Conservation (phyloP, 2,329 filamentous ascomycete genomes). For the Aphanocladium album region DNA sequence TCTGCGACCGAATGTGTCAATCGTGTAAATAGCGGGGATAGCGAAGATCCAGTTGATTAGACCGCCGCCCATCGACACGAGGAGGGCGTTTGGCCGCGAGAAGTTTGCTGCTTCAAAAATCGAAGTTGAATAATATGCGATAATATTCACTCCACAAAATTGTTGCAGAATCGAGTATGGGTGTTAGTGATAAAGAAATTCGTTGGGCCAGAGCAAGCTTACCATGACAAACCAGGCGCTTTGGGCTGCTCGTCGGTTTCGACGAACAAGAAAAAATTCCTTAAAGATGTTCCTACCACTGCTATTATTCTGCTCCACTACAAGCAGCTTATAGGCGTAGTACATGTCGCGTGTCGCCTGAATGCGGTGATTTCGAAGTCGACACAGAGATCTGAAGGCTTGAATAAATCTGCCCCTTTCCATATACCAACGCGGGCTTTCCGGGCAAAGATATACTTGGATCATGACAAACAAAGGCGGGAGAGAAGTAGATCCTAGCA, state of each 20-base stretch:
- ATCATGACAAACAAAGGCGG: conserved; percentile 44
- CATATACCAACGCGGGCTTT: conserved; percentile 47
- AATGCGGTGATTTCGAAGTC: conserved; percentile 41
- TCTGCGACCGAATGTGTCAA: conserved; percentile 54
- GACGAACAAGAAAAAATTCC: conserved; percentile 32
- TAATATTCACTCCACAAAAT: conserved; percentile 45
- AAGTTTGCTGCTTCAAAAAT: conserved; percentile 38
- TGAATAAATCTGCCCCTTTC: conserved; percentile 41
- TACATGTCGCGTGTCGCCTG: conserved; percentile 48
- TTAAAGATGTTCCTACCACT: conserved; percentile 27
- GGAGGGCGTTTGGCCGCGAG: conserved; percentile 36
- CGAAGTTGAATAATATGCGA: conserved; percentile 51
- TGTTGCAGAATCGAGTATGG: conserved; percentile 31
- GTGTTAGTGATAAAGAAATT: conserved; percentile 38
- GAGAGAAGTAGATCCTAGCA: conserved; percentile 44
- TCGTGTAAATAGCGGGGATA: conserved; percentile 53
- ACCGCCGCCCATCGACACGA: conserved; percentile 53
- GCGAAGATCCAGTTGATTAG: conserved; percentile 55
- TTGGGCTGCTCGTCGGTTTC: conserved; percentile 32
- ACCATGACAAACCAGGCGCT: conserved; percentile 34
- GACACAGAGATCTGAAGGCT: conserved; percentile 40
- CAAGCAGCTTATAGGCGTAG: conserved; percentile 38
- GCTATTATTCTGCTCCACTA: conserved; percentile 25
- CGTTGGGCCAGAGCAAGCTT: conserved; percentile 19
- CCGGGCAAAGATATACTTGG: conserved; percentile 45